phyloP scores from a whole-genome alignment of 2,329 filamentous ascomycete genomes.

The Grosmannia huntii region DNA sequence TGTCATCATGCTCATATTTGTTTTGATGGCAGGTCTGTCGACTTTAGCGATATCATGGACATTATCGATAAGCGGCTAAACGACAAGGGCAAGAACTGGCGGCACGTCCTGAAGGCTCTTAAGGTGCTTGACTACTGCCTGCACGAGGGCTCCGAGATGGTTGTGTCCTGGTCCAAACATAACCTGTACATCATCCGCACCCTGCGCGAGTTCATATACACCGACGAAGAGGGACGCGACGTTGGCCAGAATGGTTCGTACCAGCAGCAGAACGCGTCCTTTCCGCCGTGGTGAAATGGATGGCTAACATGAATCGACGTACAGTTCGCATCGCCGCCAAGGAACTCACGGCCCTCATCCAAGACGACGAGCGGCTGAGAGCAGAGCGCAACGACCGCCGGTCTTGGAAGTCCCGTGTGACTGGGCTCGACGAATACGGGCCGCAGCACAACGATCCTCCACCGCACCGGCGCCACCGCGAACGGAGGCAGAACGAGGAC shows the following conservation, averaged over 20 bases:
- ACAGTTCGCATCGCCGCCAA: conserved; percentile 90
- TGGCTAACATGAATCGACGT: background rate
- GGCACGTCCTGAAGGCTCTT: conserved; percentile 91
- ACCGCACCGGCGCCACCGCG: conserved; percentile 31
- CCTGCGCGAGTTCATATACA: conserved; percentile 88
- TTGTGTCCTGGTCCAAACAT: conserved; percentile 95
- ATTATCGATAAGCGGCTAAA: conserved; percentile 98
- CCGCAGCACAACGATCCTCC: conserved; percentile 27
- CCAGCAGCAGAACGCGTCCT: background rate
- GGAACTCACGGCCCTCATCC: conserved; percentile 79
- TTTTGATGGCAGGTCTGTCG: conserved; percentile 54
- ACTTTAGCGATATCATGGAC: conserved; percentile 99
- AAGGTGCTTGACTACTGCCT: conserved; percentile 97
- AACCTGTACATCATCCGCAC: conserved; percentile 99
- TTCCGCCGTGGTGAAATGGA: too few relatives aligned
- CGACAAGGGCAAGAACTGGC: conserved; percentile 99
- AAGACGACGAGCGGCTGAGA: conserved; percentile 87
- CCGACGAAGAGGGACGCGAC: conserved; percentile 89
- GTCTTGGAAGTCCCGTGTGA: conserved; percentile 93
- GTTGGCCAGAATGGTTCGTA: conserved; percentile 86
- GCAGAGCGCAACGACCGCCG: conserved; percentile 84
- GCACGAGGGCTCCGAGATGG: conserved; percentile 90
- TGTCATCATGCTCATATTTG: background rate
- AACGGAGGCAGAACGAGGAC: conserved; percentile 40
- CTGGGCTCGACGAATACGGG: conserved; percentile 74